Evolutionary conservation across 2,329 filamentous ascomycete species (phyloP), one percentile per base, ranked within the genome.

Genomic region (Fusarium sp.): DNA sequence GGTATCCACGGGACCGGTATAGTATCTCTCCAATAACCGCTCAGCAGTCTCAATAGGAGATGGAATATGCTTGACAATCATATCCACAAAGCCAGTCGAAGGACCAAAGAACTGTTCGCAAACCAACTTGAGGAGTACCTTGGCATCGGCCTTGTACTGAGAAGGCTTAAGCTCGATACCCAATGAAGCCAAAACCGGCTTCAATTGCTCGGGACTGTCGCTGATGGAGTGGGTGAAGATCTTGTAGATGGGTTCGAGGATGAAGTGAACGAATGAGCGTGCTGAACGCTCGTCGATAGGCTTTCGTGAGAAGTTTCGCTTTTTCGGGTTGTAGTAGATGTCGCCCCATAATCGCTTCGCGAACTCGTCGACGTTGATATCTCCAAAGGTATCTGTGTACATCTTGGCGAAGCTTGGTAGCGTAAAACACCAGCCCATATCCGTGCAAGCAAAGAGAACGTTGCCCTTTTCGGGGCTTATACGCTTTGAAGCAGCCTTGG

Each of bases 181-280:
- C 12, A 99, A 84, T 21, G 89, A 89, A 20, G 87, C 89, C 60
- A 99, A 82, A 0, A 94, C 96, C 48, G 87, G 86, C 76, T 92
- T 94, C 63, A 99, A 83, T 73, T 97, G 92, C 57, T 93, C 90
- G 0, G 95, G 92, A 75, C 90, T 95, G 78, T 97, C 92, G 77
- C 94, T 97, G 76, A 99, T 93, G 6, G 94, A 97, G 78, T 98
- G 93, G 18, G 94, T 95, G 79, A 95, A 98, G 43, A 99, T 86
- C 81, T 99, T 99, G 87, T 99, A 99, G 72, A 99, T 94, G 20
- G 96, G 96, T 78, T 99, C 96, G 49, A 99, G 85, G 28, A 99
- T 88, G 78, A 98, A 99, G 80, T 97, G 91, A 59, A 98, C 92
- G 78, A 99, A 99, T 1, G 93, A 93, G 59, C 96, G 87, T 79